Conservation (phyloP, 1,284 basidiomycete species). For the Tranzscheliella williamsii region DNA sequence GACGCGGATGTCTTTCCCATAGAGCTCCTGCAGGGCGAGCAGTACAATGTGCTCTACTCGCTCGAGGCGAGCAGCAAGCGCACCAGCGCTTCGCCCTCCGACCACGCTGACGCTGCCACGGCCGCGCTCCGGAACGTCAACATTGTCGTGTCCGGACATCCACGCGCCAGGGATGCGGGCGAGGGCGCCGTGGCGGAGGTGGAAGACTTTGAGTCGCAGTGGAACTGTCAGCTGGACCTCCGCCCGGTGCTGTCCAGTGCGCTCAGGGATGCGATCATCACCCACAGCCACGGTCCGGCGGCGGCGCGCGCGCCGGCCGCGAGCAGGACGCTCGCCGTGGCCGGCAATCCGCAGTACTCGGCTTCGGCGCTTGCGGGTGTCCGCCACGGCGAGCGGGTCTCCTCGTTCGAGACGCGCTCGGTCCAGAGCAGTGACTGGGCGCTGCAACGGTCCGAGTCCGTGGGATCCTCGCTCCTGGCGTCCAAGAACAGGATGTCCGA, state of each 20-base stretch:
- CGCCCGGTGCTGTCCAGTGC: conserved; percentile 15
- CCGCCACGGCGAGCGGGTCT: no score
- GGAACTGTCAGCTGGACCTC: conserved; percentile 34
- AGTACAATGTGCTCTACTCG: conserved; percentile 36
- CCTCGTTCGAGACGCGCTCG: no score
- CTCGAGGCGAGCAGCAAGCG: no score
- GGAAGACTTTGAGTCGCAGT: conserved; percentile 31
- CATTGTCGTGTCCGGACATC: conserved; percentile 21
- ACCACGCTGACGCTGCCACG: no score
- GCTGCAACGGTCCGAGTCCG: no score
- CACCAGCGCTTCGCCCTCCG: no score
- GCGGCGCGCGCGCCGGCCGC: neutral
- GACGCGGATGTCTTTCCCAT: conserved; percentile 9
- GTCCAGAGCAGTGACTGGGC: no score
- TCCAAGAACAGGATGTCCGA: no score
- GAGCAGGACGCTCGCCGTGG: conserved; percentile 3
- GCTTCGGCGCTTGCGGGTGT: conserved; percentile 19
- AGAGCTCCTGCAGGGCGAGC: conserved; percentile 15
- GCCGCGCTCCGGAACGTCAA: conserved; percentile 30
- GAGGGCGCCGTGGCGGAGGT: conserved; percentile 1
- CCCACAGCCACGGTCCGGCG: neutral
- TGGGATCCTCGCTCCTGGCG: no score
- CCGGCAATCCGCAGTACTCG: conserved; percentile 20
- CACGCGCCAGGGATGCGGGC: neutral
- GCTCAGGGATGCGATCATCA: conserved; percentile 5